Conservation (phyloP, 805 yeast genomes). For the Candida sphagnicola region DNA sequence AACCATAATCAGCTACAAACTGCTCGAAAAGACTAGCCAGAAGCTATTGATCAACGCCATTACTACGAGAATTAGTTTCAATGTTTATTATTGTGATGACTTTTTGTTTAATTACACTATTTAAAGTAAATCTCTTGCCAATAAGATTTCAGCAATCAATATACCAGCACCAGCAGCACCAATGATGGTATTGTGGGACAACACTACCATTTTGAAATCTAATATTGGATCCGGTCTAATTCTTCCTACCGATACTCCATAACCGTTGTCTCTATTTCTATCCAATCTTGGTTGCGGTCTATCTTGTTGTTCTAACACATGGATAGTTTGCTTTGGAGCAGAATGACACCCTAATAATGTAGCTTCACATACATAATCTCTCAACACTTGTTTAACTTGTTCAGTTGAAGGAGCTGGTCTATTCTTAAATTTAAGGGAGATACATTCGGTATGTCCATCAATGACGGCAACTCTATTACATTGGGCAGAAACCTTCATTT, state of each 20-base stretch:
- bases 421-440: conserved; percentile 76
- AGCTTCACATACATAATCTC: conserved; percentile 82
- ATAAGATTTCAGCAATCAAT: conserved; percentile 86
- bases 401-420: conserved; percentile 84
- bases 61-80: too few relatives aligned
- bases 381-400: conserved; percentile 64
- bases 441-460: conserved; percentile 97
- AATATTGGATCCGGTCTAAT: conserved; percentile 89
- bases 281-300: conserved; percentile 98
- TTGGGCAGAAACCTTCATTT: conserved; percentile 87
- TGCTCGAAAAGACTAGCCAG: too few relatives aligned
- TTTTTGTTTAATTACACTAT: too few relatives aligned
- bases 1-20: too few relatives aligned
- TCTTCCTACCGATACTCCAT: conserved; percentile 93
- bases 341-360: conserved; percentile 75
- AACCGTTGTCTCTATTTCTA: conserved; percentile 92
- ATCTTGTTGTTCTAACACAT: conserved; percentile 84
- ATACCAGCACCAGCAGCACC: conserved; percentile 99
- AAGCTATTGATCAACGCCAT: too few relatives aligned
- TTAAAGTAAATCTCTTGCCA: conserved; percentile 71
- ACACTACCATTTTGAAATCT: conserved; percentile 94
- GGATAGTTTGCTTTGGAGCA: conserved; percentile 90
- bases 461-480: conserved; percentile 96
- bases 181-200: conserved; percentile 94
- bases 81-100: too few relatives aligned